Evolutionary conservation across 2,329 filamentous ascomycete genomes (phyloP), one percentile per base, ranked within the genome.

Genomic region (Colletotrichum camelliae): DNA sequence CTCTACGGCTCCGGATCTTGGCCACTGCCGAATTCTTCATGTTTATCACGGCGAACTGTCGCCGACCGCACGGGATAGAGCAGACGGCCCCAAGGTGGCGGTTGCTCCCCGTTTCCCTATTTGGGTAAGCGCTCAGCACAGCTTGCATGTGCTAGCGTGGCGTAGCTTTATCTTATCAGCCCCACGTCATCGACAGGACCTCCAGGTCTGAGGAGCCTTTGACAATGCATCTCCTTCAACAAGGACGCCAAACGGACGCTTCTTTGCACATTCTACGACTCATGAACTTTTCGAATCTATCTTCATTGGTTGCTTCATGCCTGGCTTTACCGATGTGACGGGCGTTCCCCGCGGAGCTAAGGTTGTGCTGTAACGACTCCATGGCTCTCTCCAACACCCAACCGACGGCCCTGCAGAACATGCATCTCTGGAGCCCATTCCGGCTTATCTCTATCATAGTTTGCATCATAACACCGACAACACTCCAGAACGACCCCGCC

Each of bases 81-180:
- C n/a, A 31, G 62, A 57, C 70, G 61, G 39, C 55, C 58, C 39
- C 70, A 21, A 76, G n/a, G 74, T 76, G 65, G 52, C 29, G 35
- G 70, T 74, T 76, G 72, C 70, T 76, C 37, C 70, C 72, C 18
- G 65, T 73, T 76, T 76, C 66, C 74, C 74, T 76, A 65, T 69
- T 76, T 33, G 70, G 70, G 74, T 69, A 76, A 76, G 74, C 74
- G 70, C 52, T 60, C 66, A 73, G 60, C 74, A 76, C 74, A 48
- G 74, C 70, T 76, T 74, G 74, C 74, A 74, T 76, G 58, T 74
- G 35, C 33, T 73, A 74, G 70, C 73, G 72, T 43, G 62, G 12
- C 58, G 33, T 68, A 64, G 70, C 73, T 73, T 73, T 74, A 76
- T 76, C 74, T 76, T 76, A 76, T 76, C 74, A 60, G 70, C 74